A percentile compares a stretch with the other conserved stretches of the same genome.
Evolutionary conservation across 2,329 filamentous ascomycete species (phyloP).

Genomic region (Beauveria rudraprayagi): DNA sequence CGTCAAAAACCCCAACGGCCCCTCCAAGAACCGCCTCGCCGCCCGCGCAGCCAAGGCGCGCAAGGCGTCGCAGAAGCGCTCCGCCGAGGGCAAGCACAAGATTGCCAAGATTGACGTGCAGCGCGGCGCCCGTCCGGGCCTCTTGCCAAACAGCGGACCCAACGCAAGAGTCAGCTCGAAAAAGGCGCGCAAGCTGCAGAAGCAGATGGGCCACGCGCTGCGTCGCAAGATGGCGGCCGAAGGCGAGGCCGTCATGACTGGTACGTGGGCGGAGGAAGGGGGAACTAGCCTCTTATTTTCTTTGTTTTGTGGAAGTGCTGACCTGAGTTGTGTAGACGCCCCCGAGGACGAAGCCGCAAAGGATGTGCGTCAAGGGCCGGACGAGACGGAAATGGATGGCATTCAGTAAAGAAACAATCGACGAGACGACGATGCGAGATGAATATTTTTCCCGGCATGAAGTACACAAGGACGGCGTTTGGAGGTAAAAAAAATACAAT

Average conservation of each 20-base stretch:
- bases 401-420: constrained; percentile 5
- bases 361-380: constrained; percentile 16
- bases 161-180: constrained; percentile 43
- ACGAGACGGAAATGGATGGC: constrained; percentile 20
- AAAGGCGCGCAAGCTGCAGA: constrained; percentile 48
- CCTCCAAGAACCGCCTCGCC: constrained; percentile 44
- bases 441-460: neutral
- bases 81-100: constrained; percentile 29
- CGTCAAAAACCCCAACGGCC: constrained; percentile 50
- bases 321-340: constrained; percentile 16
- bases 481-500: neutral
- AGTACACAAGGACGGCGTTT: neutral
- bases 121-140: constrained; percentile 43
- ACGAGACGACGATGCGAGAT: neutral
- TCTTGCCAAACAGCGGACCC: constrained; percentile 49
- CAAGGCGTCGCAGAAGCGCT: constrained; percentile 35
- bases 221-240: constrained; percentile 43
- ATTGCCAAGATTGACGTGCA: constrained; percentile 34
- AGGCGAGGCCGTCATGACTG: constrained; percentile 43
- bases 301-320: neutral
- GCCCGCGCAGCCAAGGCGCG: constrained; percentile 37
- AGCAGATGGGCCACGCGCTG: constrained; percentile 43
- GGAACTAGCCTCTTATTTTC: too few relatives aligned
- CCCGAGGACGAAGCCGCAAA: neutral
- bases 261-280: constrained; percentile 19